Conservation (phyloP, 2,329 filamentous ascomycete genomes). For the Talaromyces sp. region DNA sequence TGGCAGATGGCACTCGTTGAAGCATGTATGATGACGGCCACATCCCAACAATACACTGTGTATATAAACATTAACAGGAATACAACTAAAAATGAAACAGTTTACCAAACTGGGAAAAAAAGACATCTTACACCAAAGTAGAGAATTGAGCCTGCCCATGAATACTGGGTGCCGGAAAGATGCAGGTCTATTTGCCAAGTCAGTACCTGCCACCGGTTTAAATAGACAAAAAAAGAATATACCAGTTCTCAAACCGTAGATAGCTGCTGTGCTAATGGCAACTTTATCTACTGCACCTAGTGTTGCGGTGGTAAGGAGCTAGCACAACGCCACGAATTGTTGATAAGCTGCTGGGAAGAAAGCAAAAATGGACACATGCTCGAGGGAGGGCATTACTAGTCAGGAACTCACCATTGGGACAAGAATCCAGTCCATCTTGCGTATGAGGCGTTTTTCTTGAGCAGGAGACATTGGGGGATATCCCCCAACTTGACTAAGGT, state of each 20-base stretch:
- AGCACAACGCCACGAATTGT: neutral
- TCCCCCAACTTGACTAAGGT: slow-evolving; percentile 16
- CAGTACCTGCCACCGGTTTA: too few relatives aligned
- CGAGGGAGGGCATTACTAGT: neutral
- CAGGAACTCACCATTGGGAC: slow-evolving; percentile 49
- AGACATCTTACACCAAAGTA: slow-evolving; percentile 17
- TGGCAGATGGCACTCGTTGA: slow-evolving; percentile 37
- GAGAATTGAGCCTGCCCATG: slow-evolving; percentile 39
- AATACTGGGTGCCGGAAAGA: slow-evolving; percentile 47
- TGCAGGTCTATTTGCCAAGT: slow-evolving; percentile 36
- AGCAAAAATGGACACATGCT: neutral
- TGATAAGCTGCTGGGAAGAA: neutral
- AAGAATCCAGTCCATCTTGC: slow-evolving; percentile 52
- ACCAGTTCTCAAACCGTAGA: slow-evolving; percentile 47
- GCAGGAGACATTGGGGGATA: slow-evolving; percentile 19
- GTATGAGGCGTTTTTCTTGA: slow-evolving; percentile 29
- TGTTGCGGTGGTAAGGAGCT: slow-evolving; percentile 21
- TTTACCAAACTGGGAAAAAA: neutral
- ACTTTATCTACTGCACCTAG: slow-evolving; percentile 26
- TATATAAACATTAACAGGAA: slow-evolving; percentile 14
- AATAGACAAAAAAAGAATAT: neutral
- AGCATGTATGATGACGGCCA: slow-evolving; percentile 38
- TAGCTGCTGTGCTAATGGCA: slow-evolving; percentile 38
- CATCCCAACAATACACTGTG: slow-evolving; percentile 45
- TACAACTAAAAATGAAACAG: neutral